phyloP scores from a whole-genome alignment of 2,329 filamentous ascomycete genomes.

The Macrophomina phaseolina region DNA sequence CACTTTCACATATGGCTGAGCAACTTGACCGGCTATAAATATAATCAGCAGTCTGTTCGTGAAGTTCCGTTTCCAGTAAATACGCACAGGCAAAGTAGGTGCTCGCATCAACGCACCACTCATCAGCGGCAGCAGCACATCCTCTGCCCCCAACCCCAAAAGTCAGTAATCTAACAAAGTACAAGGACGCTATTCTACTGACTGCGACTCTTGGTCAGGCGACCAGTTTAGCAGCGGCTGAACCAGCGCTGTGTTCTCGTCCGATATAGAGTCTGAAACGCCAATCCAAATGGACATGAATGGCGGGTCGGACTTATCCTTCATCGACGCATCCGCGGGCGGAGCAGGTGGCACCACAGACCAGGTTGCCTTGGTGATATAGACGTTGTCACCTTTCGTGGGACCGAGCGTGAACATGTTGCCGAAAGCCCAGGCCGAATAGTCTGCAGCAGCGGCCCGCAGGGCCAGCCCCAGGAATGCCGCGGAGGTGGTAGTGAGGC shows the following conservation, averaged over 20 bases:
- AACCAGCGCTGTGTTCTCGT: conserved; percentile 1
- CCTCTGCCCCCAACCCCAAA: not conserved
- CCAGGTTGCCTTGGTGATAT: conserved; percentile 28
- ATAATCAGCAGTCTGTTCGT: not conserved
- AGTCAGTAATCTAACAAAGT: not conserved
- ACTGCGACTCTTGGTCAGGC: conserved; percentile 13
- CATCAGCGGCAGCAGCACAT: not conserved
- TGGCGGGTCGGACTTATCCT: not conserved
- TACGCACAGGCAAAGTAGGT: conserved; percentile 5
- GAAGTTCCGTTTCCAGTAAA: not conserved
- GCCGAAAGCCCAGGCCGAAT: conserved; percentile 23
- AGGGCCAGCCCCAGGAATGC: not conserved
- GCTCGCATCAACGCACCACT: conserved; percentile 27
- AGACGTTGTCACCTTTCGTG: not conserved
- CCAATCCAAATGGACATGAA: conserved; percentile 25
- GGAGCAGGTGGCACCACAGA: conserved; percentile 1
- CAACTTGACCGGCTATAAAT: not conserved
- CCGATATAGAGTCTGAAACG: conserved; percentile 14
- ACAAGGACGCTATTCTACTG: not conserved
- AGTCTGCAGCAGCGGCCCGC: conserved; percentile 9
- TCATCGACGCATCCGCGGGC: not conserved
- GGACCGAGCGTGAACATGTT: conserved; percentile 28
- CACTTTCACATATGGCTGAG: not conserved
- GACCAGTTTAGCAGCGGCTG: conserved; percentile 27
- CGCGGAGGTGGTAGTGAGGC: not conserved